Evolutionary conservation across 1,284 basidiomycete species (phyloP), one percentile per base, ranked within the genome.

Genomic region (Ustilago hordei): DNA sequence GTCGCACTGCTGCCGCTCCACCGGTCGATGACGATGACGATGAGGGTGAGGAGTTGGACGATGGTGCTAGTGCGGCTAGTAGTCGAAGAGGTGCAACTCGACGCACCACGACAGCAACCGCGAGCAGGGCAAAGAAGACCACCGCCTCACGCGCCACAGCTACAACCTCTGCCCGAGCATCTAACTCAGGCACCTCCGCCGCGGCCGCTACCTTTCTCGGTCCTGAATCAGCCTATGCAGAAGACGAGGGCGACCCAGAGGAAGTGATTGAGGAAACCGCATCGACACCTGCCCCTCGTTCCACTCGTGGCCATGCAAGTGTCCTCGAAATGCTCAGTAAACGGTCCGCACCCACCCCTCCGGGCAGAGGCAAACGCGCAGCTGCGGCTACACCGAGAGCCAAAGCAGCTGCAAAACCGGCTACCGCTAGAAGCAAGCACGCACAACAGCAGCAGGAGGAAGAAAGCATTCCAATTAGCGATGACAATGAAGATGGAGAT

Each of bases 401-500:
- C 6, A 60, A 45, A 45, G 54, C 59, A 50, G 45, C 13, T 19
- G 48, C 28, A 7, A 50, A 50, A 32, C 11, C 48, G 5, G 48
- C 28, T 31, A 28, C 48, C 11, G 28, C 57, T 11, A 43, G 53
- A 35, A 28, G 48, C 31, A 35, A 34, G 32, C 43, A 19, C 43
- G 47, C 50, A 32, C 45, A 32, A 17, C 60, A 52, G 41, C 58
- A 28, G 15, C 59, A 63, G 53, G 28, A 45, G 32, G 65, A 72
- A 47, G 63, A 69, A 38, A 75, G 66, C n/a, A 75, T 79, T 54
- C 72, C 64, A 54, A 66, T 69, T 52, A 67, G 66, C 60, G 68
- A 71, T 28, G 67, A 74, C 15, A 28, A 28, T 28, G 23, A 28
- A 28, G 23, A 3, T 28, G 23, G 23, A 28, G 3, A 28, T 28